Evolutionary conservation across 306 rosid species (phyloP).

Genomic region (Trifolium subterraneum): DNA sequence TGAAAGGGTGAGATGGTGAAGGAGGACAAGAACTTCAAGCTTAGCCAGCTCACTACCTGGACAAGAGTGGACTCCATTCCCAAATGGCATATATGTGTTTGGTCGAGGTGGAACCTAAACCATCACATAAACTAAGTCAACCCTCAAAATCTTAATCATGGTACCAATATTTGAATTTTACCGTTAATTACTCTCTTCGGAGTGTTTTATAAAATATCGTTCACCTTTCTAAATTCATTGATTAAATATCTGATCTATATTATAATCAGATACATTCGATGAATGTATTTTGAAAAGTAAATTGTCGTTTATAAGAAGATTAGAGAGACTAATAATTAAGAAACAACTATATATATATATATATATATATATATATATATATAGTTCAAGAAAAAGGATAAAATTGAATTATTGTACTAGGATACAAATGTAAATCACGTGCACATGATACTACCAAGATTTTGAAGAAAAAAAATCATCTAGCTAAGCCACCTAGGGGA

Average conservation of each 20-base stretch:
- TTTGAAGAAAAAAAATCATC: conserved; percentile 19
- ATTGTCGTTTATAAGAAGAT: no score
- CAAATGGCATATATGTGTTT: conserved; percentile 91
- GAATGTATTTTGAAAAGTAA: no score
- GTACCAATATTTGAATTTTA: background rate
- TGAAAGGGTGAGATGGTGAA: conserved; percentile 79
- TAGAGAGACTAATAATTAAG: no score
- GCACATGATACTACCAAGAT: conserved; percentile 52
- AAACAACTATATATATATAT: no score
- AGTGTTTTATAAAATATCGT: no score
- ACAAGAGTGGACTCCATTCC: conserved; percentile 95
- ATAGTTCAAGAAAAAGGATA: background rate
- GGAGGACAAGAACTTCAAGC: conserved; percentile 83
- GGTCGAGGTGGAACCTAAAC: conserved; percentile 83
- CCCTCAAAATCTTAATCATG: background rate
- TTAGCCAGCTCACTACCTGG: conserved; percentile 97
- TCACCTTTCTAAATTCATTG: no score
- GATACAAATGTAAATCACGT: conserved; percentile 67
- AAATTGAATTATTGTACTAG: conserved; percentile 25
- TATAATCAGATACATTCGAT: no score
- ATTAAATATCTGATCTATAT: no score
- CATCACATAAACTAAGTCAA: conserved; percentile 47
- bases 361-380: no score
- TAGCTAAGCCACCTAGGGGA: conserved; percentile 13
- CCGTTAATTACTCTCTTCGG: no score